phyloP scores from a whole-genome alignment of 2,329 filamentous ascomycete genomes.

The Sodiomyces alkalinus region DNA sequence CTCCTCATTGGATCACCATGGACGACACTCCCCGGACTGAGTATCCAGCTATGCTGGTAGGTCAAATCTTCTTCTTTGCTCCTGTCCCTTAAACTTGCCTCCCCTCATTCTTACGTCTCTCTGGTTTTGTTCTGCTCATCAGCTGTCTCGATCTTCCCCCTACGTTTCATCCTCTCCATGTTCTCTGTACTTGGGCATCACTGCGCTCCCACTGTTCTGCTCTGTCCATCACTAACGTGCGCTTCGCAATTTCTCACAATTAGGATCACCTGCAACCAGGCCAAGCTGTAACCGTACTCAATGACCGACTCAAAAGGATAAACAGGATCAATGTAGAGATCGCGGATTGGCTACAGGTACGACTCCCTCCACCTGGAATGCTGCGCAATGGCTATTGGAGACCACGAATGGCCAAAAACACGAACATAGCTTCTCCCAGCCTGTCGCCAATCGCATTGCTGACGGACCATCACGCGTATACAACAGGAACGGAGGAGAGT shows the following conservation, averaged over 20 bases:
- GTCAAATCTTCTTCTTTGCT: too few species aligned
- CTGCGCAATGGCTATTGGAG: slow-evolving; percentile 3
- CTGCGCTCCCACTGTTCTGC: not conserved
- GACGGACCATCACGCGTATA: slow-evolving; percentile 2
- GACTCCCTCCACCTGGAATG: slow-evolving; percentile 5
- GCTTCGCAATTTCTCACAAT: slow-evolving; percentile 5
- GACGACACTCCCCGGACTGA: slow-evolving; percentile 71
- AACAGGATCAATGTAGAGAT: slow-evolving; percentile 77
- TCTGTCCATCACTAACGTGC: slow-evolving; percentile 6
- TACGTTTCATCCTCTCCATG: slow-evolving; percentile 4
- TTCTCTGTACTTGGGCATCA: slow-evolving; percentile 1
- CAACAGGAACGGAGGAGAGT: slow-evolving; percentile 76
- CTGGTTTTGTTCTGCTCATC: too few species aligned
- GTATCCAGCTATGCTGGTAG: slow-evolving; percentile 89
- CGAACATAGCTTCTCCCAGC: too few species aligned
- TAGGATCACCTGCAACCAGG: slow-evolving; percentile 68
- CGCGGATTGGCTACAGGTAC: slow-evolving; percentile 92
- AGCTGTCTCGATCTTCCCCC: slow-evolving; percentile 4
- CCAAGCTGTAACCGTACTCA: slow-evolving; percentile 69
- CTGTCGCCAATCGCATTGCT: not conserved
- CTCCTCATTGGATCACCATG: slow-evolving; percentile 29
- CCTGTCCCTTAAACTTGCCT: too few species aligned
- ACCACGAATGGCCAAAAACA: not conserved
- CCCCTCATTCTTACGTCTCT: too few species aligned
- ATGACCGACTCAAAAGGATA: slow-evolving; percentile 79